phyloP scores from a whole-genome alignment of 75 land plant genomes.

The Adiantum capillusveneris region DNA sequence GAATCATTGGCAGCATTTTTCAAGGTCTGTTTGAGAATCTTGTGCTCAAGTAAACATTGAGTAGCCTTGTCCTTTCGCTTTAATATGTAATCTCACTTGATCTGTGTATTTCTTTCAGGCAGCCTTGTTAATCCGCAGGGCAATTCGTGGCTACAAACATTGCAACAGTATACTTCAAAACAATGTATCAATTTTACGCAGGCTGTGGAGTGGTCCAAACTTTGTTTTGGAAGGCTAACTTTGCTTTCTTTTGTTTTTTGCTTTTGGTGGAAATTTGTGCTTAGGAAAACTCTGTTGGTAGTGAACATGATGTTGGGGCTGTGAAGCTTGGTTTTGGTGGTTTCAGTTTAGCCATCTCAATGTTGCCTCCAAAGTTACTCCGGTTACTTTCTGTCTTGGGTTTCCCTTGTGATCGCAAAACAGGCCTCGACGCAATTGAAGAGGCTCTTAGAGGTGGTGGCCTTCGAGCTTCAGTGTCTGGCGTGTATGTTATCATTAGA shows the following conservation, averaged over 20 bases:
- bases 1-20: constrained; percentile 38
- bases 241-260: not conserved
- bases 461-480: constrained; percentile 37
- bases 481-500: constrained; percentile 21
- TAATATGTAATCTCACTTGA: too few relatives aligned
- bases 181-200: constrained; percentile 6
- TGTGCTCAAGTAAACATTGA: not conserved
- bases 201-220: too few relatives aligned
- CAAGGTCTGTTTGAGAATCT: constrained; percentile 10
- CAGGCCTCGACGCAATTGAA: constrained; percentile 27
- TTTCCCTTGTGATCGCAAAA: constrained; percentile 28
- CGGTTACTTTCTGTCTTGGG: constrained; percentile 38
- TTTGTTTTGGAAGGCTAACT: too few relatives aligned
- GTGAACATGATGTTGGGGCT: constrained; percentile 33
- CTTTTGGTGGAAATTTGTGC: too few relatives aligned
- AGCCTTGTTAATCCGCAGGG: constrained; percentile 30
- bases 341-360: constrained; percentile 37
- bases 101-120: constrained; percentile 10
- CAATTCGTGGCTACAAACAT: constrained; percentile 32
- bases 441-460: constrained; percentile 35
- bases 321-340: constrained; percentile 42
- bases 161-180: constrained; percentile 24
- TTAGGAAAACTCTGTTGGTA: constrained; percentile 24
- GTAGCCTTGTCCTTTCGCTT: too few relatives aligned
- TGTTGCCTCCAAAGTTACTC: constrained; percentile 30